Evolutionary conservation across 495 filamentous ascomycete species (phyloP).

Genomic region (Neurospora sp.): DNA sequence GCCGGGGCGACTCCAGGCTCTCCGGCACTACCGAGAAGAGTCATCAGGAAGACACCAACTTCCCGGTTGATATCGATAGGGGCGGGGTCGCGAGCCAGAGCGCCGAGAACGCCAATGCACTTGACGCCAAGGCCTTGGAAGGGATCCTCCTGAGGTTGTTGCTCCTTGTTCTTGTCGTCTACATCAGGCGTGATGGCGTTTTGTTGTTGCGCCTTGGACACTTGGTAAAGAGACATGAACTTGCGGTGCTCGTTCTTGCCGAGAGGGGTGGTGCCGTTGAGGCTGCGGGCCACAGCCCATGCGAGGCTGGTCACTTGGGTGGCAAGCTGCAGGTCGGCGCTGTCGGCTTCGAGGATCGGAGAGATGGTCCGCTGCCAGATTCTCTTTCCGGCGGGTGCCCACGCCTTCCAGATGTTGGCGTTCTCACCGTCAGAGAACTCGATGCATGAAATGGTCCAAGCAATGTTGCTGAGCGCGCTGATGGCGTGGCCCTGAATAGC

Average conservation of each 20-base stretch:
- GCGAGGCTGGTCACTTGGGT: constrained; percentile 47
- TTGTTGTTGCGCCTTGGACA: constrained; percentile 25
- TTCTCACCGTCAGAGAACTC: constrained; percentile 34
- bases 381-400: constrained; percentile 37
- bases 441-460: constrained; percentile 46
- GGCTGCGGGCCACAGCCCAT: constrained; percentile 47
- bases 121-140: constrained; percentile 46
- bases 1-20: constrained; percentile 26
- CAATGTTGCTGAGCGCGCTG: constrained; percentile 48
- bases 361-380: constrained; percentile 43
- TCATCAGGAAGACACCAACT: constrained; percentile 49
- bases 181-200: constrained; percentile 8
- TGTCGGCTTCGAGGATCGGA: constrained; percentile 44
- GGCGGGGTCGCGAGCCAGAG: constrained; percentile 38
- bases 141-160: constrained; percentile 23
- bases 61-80: constrained; percentile 39
- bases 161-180: constrained; percentile 7
- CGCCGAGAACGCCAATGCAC: constrained; percentile 51
- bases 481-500: constrained; percentile 38
- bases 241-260: constrained; percentile 39
- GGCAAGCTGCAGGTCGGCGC: constrained; percentile 48
- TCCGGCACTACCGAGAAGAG: constrained; percentile 34
- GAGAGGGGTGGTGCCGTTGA: constrained; percentile 37
- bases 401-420: constrained; percentile 30
- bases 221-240: constrained; percentile 51